Conservation (phyloP, 2,329 filamentous ascomycete genomes). For the Sporothrix mexicana region DNA sequence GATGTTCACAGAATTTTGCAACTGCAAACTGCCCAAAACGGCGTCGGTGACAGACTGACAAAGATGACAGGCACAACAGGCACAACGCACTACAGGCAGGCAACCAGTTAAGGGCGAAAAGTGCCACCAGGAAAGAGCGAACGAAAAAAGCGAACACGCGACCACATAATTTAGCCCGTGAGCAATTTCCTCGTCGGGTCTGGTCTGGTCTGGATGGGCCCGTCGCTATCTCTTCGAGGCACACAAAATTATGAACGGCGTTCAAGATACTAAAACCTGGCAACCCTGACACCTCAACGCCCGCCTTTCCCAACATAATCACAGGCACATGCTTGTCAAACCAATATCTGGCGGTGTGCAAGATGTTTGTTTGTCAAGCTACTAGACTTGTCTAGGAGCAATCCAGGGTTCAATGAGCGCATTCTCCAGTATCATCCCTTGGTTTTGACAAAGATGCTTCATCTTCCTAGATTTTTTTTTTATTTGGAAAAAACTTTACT, state of each 20-base stretch:
- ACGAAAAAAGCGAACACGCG: conserved; percentile 7
- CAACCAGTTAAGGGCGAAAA: neutral
- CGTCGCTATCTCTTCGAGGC: conserved; percentile 1
- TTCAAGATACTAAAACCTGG: neutral
- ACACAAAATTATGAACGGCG: conserved; percentile 19
- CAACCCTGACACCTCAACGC: neutral
- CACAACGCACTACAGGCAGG: too few species aligned
- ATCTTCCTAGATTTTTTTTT: neutral
- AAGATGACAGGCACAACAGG: neutral
- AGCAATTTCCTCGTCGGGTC: conserved; percentile 22
- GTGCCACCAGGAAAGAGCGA: conserved; percentile 11
- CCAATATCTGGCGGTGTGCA: conserved; percentile 22
- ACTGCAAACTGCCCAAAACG: neutral
- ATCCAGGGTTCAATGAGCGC: conserved; percentile 5
- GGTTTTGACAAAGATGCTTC: neutral
- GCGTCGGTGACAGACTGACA: conserved; percentile 21
- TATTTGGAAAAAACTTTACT: neutral
- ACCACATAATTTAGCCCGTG: conserved; percentile 14
- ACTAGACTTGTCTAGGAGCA: conserved; percentile 7
- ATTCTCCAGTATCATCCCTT: neutral
- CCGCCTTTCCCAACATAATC: neutral
- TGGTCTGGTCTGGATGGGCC: conserved; percentile 17
- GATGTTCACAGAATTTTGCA: neutral
- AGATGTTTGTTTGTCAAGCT: neutral
- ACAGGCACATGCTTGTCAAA: neutral